Evolutionary conservation across 768 basidiomycete species (phyloP).

Genomic region (Trametes cinnabarina): DNA sequence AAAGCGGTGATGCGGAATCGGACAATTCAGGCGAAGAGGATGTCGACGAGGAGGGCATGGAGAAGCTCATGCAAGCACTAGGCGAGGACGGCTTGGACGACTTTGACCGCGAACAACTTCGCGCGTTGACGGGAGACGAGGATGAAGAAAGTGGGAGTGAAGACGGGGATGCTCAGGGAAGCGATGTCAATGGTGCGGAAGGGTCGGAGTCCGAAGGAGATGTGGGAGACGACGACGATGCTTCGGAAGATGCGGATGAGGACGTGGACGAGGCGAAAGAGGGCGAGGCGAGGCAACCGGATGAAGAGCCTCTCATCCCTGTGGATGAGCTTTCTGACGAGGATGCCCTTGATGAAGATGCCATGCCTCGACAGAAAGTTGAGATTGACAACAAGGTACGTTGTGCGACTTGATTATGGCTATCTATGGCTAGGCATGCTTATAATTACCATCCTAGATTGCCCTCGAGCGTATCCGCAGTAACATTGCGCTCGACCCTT

Average conservation of each 20-base stretch:
- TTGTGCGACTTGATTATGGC: conserved; percentile 2
- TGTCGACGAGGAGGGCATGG: conserved; percentile 58
- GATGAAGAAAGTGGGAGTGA: conserved; percentile 27
- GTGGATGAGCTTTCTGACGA: conserved; percentile 67
- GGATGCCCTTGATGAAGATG: conserved; percentile 71
- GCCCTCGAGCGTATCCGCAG: conserved; percentile 82
- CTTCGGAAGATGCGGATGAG: conserved; percentile 20
- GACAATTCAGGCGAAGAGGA: conserved; percentile 41
- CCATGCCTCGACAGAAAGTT: conserved; percentile 76
- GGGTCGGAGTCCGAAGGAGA: conserved; percentile 37
- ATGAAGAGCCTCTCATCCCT: conserved; percentile 42
- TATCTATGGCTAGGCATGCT: too few relatives aligned
- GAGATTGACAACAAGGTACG: conserved; percentile 79
- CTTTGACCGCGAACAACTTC: conserved; percentile 56
- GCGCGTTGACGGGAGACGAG: conserved; percentile 37
- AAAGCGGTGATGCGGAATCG: conserved; percentile 12
- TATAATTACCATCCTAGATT: conserved; percentile 40
- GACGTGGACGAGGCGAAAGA: conserved; percentile 31
- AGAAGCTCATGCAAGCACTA: conserved; percentile 51
- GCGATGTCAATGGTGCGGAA: conserved; percentile 33
- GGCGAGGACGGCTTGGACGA: conserved; percentile 69
- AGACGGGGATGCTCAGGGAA: conserved; percentile 29
- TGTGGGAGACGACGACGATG: conserved; percentile 27
- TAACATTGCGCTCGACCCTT: conserved; percentile 68
- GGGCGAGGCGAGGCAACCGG: conserved; percentile 25